phyloP scores from a whole-genome alignment of 1,139 yeast genomes.

The Torulaspora globosa region DNA sequence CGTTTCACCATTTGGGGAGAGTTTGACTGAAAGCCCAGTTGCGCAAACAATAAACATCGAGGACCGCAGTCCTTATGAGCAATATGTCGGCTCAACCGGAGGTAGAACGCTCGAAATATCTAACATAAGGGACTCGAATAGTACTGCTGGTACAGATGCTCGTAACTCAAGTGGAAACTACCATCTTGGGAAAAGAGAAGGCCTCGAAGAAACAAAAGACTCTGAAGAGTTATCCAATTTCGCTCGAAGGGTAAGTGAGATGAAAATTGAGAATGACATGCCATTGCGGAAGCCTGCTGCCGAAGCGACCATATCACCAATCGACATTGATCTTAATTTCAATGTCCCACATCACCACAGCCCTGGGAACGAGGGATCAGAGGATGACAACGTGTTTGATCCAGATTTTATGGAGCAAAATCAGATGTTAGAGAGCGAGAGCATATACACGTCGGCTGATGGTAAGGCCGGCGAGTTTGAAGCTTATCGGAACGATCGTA shows the following conservation, averaged over 20 bases:
- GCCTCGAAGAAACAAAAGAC: slow-evolving; percentile 11
- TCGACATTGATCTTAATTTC: slow-evolving; percentile 15
- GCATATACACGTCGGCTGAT: slow-evolving; percentile 17
- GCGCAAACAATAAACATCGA: slow-evolving; percentile 11
- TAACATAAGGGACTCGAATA: slow-evolving; percentile 25
- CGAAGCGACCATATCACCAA: slow-evolving; percentile 3
- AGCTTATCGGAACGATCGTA: not conserved
- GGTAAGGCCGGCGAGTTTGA: slow-evolving; percentile 8
- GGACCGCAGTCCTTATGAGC: slow-evolving; percentile 26
- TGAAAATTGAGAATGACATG: slow-evolving; percentile 13
- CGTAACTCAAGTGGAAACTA: slow-evolving; percentile 6
- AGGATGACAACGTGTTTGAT: slow-evolving; percentile 30
- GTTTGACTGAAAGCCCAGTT: slow-evolving; percentile 4
- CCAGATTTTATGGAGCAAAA: slow-evolving; percentile 35
- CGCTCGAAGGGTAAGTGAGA: slow-evolving; percentile 23
- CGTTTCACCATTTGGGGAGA: slow-evolving; percentile 23
- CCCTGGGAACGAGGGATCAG: slow-evolving; percentile 6
- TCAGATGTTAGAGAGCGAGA: slow-evolving; percentile 27
- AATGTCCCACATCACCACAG: not conserved
- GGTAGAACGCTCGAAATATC: slow-evolving; percentile 28
- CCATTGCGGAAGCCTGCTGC: not conserved
- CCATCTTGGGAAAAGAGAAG: slow-evolving; percentile 5
- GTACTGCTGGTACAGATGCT: slow-evolving; percentile 15
- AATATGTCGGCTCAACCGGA: slow-evolving; percentile 28
- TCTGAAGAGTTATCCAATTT: slow-evolving; percentile 17